phyloP scores from a whole-genome alignment of 441 rosid species.

The Gossypium schwendimanii region DNA sequence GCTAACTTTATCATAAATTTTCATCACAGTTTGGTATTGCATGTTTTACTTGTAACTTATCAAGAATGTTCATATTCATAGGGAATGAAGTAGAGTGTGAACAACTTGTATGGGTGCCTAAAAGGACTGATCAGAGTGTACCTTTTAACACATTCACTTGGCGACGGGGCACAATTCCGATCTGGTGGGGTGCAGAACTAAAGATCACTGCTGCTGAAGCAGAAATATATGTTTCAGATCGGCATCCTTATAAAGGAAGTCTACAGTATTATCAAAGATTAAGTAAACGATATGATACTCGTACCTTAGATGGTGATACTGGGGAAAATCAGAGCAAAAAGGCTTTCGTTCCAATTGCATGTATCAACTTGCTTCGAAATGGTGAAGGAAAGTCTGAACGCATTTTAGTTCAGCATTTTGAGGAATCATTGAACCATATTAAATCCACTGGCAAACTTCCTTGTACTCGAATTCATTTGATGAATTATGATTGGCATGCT shows the following conservation, averaged over 20 bases:
- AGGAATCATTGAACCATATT: slow-evolving; percentile 65
- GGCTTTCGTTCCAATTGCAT: slow-evolving; percentile 68
- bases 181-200: slow-evolving; percentile 99
- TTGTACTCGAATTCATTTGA: slow-evolving; percentile 50
- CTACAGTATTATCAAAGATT: slow-evolving; percentile 73
- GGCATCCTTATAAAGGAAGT: slow-evolving; percentile 90
- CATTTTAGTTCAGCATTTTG: slow-evolving; percentile 88
- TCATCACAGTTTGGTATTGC: not conserved
- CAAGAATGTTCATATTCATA: slow-evolving; percentile 36
- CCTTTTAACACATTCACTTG: slow-evolving; percentile 82
- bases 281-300: slow-evolving; percentile 79
- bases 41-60: slow-evolving; percentile 26
- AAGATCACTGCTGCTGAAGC: slow-evolving; percentile 94
- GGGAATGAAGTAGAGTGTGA: slow-evolving; percentile 99
- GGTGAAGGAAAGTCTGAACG: slow-evolving; percentile 91
- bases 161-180: slow-evolving; percentile 97
- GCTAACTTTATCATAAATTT: not conserved
- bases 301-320: slow-evolving; percentile 45
- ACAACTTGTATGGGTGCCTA: slow-evolving; percentile 94
- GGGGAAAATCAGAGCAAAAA: slow-evolving; percentile 64
- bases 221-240: slow-evolving; percentile 83
- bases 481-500: slow-evolving; percentile 96
- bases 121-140: slow-evolving; percentile 62
- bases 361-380: slow-evolving; percentile 80
- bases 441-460: slow-evolving; percentile 71